Base-by-base conservation (phyloP, 768 basidiomycete genomes). In the Hortiboletus campestris region DNA sequence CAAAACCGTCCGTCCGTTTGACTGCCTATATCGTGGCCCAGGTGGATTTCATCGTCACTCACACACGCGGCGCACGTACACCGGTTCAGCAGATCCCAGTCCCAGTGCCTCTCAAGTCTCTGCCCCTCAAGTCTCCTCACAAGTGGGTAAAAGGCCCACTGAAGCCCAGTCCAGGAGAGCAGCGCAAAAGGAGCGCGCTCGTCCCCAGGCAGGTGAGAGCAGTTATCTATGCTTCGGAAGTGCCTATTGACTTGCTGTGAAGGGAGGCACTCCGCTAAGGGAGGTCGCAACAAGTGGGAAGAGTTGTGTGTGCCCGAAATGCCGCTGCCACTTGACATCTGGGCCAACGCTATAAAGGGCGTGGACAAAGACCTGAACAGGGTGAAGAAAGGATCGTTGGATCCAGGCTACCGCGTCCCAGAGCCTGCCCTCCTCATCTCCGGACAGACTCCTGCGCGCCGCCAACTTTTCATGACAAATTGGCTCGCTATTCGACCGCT, bases 381-480 rank as follows among this genome's bases (percentile, higher is more conserved):
- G 2, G 45, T 56, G 25, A 56, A 55, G 25, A 8, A 1, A 4
- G 42, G 20, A 7, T 4, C 44, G 6, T 42, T 55, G 0, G 50
- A 60, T 39, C 29, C 0, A 0, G 56, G 59, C 2, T 63, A 61
- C 36, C 31, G 29, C n/a, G 31, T 61, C 17, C 62, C 62, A 16
- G 59, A 63, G 11, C 56, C 47, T 0, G 43, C 45, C 2, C 3
- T 56, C 3, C 46, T 61, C 1, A n/a, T 56, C 28, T 40, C 39
- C 6, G 13, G 35, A 0, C 28, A 34, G 7, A 14, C 25, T 1
- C 53, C 43, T 2, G 39, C 47, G 19, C 12, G 29, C 2, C 43
- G 51, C 41, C 39, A 57, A 19, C 19, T 49, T 2, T 61, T 46
- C 13, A 20, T 62, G 6, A 41, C 22, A 0, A 59, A 59, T 45